Conservation (phyloP, 108 stramenopile genomes). For the Schizochytrium sp. region DNA sequence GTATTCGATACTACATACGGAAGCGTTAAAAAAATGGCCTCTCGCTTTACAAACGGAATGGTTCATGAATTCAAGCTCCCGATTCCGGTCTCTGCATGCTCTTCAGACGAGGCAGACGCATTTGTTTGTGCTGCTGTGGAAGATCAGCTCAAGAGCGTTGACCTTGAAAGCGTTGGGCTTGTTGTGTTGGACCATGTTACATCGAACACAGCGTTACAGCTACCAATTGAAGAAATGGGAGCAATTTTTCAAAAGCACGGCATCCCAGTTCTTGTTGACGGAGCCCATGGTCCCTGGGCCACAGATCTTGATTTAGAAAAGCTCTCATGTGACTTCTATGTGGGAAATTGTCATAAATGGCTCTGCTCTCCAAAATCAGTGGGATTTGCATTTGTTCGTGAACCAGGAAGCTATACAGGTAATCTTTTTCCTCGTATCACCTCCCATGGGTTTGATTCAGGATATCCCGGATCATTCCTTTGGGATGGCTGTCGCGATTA, state of each 20-base stretch:
- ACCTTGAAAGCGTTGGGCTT: background rate
- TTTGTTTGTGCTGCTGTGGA: background rate
- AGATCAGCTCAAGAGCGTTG: background rate
- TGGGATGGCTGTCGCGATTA: constrained; percentile 63
- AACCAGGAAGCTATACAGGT: background rate
- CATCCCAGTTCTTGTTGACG: constrained; percentile 57
- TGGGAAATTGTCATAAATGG: constrained; percentile 64
- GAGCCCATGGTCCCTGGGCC: constrained; percentile 60
- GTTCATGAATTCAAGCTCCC: background rate
- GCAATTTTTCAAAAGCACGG: background rate
- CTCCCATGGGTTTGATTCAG: constrained; percentile 30
- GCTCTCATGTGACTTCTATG: constrained; percentile 52
- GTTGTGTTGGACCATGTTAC: constrained; percentile 54
- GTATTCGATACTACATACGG: constrained; percentile 51
- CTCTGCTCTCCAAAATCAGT: constrained; percentile 52
- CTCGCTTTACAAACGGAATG: background rate
- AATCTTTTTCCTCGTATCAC: background rate
- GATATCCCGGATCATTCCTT: background rate
- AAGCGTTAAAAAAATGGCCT: constrained; percentile 61
- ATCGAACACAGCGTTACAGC: constrained; percentile 12
- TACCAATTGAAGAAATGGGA: background rate
- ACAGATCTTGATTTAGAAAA: constrained; percentile 1
- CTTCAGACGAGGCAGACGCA: background rate
- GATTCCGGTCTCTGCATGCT: background rate
- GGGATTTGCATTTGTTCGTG: background rate